Evolutionary conservation across 768 basidiomycete genomes (phyloP).

Genomic region (Amanita subjunquillea): DNA sequence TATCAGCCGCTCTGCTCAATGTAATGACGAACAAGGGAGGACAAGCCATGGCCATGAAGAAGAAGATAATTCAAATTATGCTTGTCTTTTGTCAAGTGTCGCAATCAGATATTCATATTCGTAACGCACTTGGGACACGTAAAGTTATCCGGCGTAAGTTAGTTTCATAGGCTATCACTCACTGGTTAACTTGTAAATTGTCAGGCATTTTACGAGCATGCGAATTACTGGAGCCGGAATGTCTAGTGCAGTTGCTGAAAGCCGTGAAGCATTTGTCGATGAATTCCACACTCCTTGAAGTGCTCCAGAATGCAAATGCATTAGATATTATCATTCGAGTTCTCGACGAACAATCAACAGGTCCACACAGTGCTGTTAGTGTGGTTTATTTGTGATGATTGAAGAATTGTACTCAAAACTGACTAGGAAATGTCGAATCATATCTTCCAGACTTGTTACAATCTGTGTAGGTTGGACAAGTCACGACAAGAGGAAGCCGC

Average conservation of each 20-base stretch:
- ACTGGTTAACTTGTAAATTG: constrained; percentile 1
- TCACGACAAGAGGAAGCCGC: constrained; percentile 95
- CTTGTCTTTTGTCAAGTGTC: constrained; percentile 92
- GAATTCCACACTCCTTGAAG: constrained; percentile 82
- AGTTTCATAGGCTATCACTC: background rate
- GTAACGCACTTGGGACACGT: constrained; percentile 84
- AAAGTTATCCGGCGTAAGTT: constrained; percentile 81
- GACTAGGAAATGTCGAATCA: constrained; percentile 94
- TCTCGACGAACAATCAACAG: constrained; percentile 70
- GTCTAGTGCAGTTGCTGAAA: constrained; percentile 83
- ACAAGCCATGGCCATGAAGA: constrained; percentile 63
- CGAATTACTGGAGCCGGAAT: constrained; percentile 77
- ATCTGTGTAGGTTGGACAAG: constrained; percentile 91
- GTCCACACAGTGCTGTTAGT: constrained; percentile 73
- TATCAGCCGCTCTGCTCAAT: constrained; percentile 82
- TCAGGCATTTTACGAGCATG: constrained; percentile 82
- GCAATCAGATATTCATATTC: constrained; percentile 90
- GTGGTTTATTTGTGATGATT: background rate
- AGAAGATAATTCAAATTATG: constrained; percentile 82
- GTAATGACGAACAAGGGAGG: constrained; percentile 71
- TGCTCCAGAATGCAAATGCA: constrained; percentile 91
- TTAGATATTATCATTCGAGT: constrained; percentile 86
- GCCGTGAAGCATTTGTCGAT: constrained; percentile 96
- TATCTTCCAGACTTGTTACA: constrained; percentile 95
- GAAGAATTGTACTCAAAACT: background rate